Evolutionary conservation across 345 rosid species (phyloP).

Genomic region (Gossypium stocksii): DNA sequence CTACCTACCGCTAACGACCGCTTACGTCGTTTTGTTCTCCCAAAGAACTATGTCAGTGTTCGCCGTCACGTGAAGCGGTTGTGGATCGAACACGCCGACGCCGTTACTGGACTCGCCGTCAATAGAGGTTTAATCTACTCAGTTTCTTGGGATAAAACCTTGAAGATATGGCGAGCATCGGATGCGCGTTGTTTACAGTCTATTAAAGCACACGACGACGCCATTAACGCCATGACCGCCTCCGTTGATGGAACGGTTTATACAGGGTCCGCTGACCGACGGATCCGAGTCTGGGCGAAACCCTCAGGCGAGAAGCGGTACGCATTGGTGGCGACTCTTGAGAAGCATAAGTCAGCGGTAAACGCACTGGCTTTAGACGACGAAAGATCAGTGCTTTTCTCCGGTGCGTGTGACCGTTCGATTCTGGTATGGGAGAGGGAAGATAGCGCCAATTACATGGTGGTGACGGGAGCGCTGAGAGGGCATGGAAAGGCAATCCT

Average conservation of each 20-base stretch:
- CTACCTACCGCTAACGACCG: conserved; percentile 83
- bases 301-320: conserved; percentile 46
- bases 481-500: conserved; percentile 79
- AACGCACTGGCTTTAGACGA: conserved; percentile 68
- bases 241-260: conserved; percentile 64
- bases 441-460: conserved; percentile 67
- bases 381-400: conserved; percentile 75
- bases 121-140: conserved; percentile 61
- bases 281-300: conserved; percentile 79
- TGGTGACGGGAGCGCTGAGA: conserved; percentile 73
- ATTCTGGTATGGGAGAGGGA: conserved; percentile 93
- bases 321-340: conserved; percentile 55
- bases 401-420: conserved; percentile 94
- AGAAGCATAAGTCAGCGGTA: conserved; percentile 85
- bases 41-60: conserved; percentile 72
- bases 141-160: conserved; percentile 79
- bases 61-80: conserved; percentile 71
- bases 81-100: conserved; percentile 92
- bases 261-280: conserved; percentile 83
- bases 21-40: conserved; percentile 62
- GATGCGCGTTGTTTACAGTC: conserved; percentile 74
- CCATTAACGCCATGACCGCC: conserved; percentile 70
- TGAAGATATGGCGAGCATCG: conserved; percentile 73
- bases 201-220: conserved; percentile 74
- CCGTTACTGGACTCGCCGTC: conserved; percentile 68